These are phyloP conservation scores for Calonectria pteridis DNA, from an alignment of 2,329 filamentous ascomycete species.

Conservation along the genomic window DNA sequence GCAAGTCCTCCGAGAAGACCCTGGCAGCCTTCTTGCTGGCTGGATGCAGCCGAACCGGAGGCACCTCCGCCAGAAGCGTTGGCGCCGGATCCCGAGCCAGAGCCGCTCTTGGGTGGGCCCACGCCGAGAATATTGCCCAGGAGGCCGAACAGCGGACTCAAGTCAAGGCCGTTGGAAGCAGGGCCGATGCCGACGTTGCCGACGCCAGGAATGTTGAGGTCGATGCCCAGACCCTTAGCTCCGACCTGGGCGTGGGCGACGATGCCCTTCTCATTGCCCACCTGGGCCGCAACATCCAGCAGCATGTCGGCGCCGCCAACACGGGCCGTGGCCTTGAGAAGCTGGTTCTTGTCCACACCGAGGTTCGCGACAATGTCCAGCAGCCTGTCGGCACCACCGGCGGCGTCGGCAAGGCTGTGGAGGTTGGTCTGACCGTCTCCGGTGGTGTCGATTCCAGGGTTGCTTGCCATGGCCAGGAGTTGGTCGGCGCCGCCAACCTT, in stretches of 20 bases:
- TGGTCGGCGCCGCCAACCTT: constrained; percentile 1
- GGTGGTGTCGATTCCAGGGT: background rate
- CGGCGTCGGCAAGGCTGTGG: background rate
- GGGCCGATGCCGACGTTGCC: constrained; percentile 7
- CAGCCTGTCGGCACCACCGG: background rate
- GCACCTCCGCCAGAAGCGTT: background rate
- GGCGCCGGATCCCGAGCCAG: background rate
- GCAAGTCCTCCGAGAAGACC: background rate
- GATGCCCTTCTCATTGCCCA: constrained; percentile 1
- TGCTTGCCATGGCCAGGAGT: background rate
- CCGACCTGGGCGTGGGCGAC: background rate
- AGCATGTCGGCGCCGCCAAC: background rate
- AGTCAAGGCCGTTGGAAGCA: background rate
- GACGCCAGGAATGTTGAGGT: background rate
- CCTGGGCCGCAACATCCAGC: background rate
- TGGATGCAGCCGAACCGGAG: background rate
- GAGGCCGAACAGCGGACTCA: background rate
- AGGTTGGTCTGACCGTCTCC: constrained; percentile 1
- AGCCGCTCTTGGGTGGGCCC: background rate
- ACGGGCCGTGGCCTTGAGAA: background rate
- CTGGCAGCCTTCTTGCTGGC: background rate
- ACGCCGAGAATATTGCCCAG: background rate
- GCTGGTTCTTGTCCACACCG: background rate
- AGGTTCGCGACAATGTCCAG: background rate
- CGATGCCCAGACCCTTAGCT: background rate